A percentile compares a stretch with the other conserved stretches of the same genome.
These are phyloP conservation scores for Ophioceras dolichostomum DNA, from an alignment of 2,329 filamentous ascomycete species.

Conservation along the genomic window DNA sequence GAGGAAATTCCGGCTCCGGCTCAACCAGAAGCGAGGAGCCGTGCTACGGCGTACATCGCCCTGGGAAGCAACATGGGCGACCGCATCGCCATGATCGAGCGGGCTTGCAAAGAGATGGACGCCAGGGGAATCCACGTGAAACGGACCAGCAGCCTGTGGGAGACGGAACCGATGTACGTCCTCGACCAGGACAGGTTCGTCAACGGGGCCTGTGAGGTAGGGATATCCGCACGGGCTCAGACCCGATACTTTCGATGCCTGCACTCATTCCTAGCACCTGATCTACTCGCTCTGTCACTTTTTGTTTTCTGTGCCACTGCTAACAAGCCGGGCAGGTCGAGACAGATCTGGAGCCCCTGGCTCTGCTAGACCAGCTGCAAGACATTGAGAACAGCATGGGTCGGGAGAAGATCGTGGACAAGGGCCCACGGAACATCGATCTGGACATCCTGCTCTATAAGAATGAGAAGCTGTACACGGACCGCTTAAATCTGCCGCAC, in stretches of 20 bases:
- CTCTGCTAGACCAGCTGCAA: conserved; percentile 71
- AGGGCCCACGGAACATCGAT: conserved; percentile 90
- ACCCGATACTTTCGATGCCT: background rate
- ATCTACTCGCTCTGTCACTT: background rate
- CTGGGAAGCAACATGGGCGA: conserved; percentile 90
- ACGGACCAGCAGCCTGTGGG: conserved; percentile 80
- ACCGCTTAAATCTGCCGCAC: conserved; percentile 76
- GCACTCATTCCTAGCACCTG: background rate
- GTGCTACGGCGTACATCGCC: conserved; percentile 61
- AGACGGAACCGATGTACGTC: conserved; percentile 96
- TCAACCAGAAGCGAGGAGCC: conserved; percentile 11
- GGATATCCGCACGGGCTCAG: conserved; percentile 3
- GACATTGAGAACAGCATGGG: conserved; percentile 71
- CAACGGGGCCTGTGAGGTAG: conserved; percentile 84
- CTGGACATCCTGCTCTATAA: conserved; percentile 84
- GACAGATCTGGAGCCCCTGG: conserved; percentile 62
- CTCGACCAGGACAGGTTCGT: conserved; percentile 78
- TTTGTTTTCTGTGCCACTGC: background rate
- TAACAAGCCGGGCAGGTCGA: conserved; percentile 47
- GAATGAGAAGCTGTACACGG: conserved; percentile 48
- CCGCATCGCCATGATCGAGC: conserved; percentile 72
- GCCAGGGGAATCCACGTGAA: conserved; percentile 58
- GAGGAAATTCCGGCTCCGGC: conserved; percentile 13
- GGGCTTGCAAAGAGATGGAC: conserved; percentile 69
- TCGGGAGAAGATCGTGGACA: conserved; percentile 74